Evolutionary conservation across 768 basidiomycete genomes (phyloP).

Genomic region (Kwoniella bestiolae): DNA sequence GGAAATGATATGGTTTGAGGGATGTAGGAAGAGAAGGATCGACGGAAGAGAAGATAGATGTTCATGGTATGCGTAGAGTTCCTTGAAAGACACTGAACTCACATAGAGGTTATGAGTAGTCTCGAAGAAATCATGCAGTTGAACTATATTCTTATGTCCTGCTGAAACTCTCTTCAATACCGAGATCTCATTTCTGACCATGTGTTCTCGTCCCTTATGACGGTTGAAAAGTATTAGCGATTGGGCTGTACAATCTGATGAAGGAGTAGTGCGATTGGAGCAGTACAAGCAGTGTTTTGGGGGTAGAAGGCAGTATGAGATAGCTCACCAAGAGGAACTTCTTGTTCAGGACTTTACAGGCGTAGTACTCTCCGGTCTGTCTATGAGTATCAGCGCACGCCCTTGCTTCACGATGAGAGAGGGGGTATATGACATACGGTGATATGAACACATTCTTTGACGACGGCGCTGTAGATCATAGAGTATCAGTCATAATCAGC

Average conservation of each 20-base stretch:
- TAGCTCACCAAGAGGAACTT: conserved; percentile 60
- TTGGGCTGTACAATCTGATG: too few relatives aligned
- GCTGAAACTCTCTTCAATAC: conserved; percentile 92
- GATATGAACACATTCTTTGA: conserved; percentile 83
- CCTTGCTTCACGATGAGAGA: not conserved
- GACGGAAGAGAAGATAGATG: not conserved
- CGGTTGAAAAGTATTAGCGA: not conserved
- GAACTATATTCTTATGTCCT: conserved; percentile 87
- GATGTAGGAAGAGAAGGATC: not conserved
- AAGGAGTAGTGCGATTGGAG: too few relatives aligned
- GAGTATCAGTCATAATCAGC: conserved; percentile 7
- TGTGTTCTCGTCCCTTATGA: conserved; percentile 95
- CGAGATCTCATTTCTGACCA: conserved; percentile 97
- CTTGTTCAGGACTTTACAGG: conserved; percentile 99
- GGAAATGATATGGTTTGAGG: too few relatives aligned
- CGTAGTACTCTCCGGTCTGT: conserved; percentile 86
- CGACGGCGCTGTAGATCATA: conserved; percentile 49
- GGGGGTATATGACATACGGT: conserved; percentile 47
- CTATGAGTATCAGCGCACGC: conserved; percentile 9
- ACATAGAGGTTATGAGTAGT: conserved; percentile 78
- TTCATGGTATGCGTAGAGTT: too few relatives aligned
- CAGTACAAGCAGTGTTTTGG: too few relatives aligned
- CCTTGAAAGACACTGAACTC: conserved; percentile 4
- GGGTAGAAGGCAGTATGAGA: not conserved
- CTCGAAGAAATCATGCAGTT: conserved; percentile 96